phyloP scores from a whole-genome alignment of 345 rosid species.

The Euphorbia tirucalli region DNA sequence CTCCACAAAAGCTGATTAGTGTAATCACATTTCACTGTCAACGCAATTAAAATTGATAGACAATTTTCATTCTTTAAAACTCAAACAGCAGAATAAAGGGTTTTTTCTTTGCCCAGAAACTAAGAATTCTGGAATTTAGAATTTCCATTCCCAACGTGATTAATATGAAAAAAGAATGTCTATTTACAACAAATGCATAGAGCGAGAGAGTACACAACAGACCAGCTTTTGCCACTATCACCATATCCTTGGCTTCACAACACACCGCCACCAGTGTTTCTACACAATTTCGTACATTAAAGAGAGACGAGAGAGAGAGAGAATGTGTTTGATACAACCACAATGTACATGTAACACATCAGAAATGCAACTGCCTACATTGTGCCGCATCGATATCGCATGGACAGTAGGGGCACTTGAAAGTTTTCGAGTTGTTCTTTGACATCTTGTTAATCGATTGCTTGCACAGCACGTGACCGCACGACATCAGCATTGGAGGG shows the following conservation, averaged over 20 bases:
- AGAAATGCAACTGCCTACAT: constrained; percentile 54
- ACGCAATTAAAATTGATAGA: not conserved
- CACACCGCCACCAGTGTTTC: constrained; percentile 20
- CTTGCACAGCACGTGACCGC: constrained; percentile 68
- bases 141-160: constrained; percentile 1
- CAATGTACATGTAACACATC: constrained; percentile 27
- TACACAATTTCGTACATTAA: constrained; percentile 11
- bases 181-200: constrained; percentile 39
- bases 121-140: not conserved
- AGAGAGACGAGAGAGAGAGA: not conserved
- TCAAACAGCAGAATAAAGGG: no score
- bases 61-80: not conserved
- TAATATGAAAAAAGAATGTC: constrained; percentile 35
- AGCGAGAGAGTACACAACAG: constrained; percentile 20
- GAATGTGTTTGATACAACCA: constrained; percentile 14
- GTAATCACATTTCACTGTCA: not conserved
- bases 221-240: constrained; percentile 22
- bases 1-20: not conserved
- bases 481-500: constrained; percentile 70
- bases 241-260: constrained; percentile 16
- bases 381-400: constrained; percentile 37
- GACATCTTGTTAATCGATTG: constrained; percentile 54
- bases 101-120: no score
- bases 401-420: constrained; percentile 68
- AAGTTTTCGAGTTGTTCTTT: constrained; percentile 42